Evolutionary conservation across 108 stramenopile species (phyloP).

Genomic region (Nannochloropsis salina): DNA sequence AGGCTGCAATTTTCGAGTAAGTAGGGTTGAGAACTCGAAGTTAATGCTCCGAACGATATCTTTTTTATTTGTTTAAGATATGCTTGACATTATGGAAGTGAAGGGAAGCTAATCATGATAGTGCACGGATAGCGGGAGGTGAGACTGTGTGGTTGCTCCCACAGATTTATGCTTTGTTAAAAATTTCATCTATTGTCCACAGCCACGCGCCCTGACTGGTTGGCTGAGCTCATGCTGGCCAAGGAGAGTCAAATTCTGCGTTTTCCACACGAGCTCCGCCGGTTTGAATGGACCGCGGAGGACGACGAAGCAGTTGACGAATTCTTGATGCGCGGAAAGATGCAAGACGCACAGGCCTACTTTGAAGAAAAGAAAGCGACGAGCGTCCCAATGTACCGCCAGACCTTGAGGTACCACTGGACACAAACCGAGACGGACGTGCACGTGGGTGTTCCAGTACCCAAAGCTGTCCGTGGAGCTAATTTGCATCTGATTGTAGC

Average conservation of each 20-base stretch:
- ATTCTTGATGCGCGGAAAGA: not conserved
- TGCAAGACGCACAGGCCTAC: not conserved
- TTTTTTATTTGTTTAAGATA: no score
- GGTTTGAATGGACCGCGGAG: not conserved
- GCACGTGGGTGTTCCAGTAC: not conserved
- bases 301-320: constrained; percentile 8
- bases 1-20: constrained; percentile 8
- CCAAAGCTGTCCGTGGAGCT: constrained; percentile 8
- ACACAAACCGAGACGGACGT: not conserved
- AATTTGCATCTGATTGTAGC: constrained; percentile 12
- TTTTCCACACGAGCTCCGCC: constrained; percentile 14
- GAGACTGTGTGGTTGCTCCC: no score
- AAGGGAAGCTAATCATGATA: no score
- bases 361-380: constrained; percentile 2
- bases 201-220: not conserved
- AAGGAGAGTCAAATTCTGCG: constrained; percentile 18
- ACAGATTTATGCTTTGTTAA: no score
- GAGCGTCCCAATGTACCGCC: constrained; percentile 16
- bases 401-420: not conserved
- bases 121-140: no score
- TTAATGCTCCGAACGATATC: no score
- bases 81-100: no score
- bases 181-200: not conserved
- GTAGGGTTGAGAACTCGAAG: not conserved
- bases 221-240: not conserved